Evolutionary conservation across 257 asterid genomes (phyloP).

Genomic region (Lithospermum erythrorhizon): DNA sequence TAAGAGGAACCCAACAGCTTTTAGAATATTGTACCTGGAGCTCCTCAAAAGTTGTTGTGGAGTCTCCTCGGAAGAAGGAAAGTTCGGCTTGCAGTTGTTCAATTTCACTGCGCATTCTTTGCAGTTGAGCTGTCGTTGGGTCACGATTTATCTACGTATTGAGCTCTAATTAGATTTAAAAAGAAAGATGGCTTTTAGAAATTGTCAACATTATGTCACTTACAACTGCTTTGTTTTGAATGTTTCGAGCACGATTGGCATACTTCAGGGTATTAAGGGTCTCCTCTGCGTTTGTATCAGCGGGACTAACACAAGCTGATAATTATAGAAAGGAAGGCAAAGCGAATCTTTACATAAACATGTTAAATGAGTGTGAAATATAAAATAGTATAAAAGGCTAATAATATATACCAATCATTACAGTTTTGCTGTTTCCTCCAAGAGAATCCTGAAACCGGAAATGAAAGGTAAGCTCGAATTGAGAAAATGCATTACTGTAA

Average conservation of each 20-base stretch:
- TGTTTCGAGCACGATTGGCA: slow-evolving; percentile 91
- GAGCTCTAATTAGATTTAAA: slow-evolving; percentile 3
- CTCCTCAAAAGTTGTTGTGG: slow-evolving; percentile 63
- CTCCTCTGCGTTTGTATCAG: slow-evolving; percentile 94
- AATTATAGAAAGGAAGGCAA: slow-evolving; percentile 3
- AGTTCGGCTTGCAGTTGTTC: slow-evolving; percentile 90
- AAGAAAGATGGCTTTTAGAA: background rate
- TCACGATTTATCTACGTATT: slow-evolving; percentile 73
- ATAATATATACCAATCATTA: slow-evolving; percentile 79
- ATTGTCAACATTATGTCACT: slow-evolving; percentile 11
- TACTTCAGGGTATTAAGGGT: slow-evolving; percentile 83
- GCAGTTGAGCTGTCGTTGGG: slow-evolving; percentile 68
- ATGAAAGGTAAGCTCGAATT: background rate
- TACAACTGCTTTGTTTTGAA: slow-evolving; percentile 92
- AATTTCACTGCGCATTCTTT: slow-evolving; percentile 80
- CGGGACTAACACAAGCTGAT: slow-evolving; percentile 89
- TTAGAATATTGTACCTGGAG: slow-evolving; percentile 39
- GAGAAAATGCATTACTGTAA: too few relatives aligned
- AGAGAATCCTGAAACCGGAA: slow-evolving; percentile 65
- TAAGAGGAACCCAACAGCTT: background rate
- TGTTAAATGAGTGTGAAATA: background rate
- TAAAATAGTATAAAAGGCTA: background rate
- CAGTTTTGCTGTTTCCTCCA: slow-evolving; percentile 93
- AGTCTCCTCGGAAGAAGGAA: slow-evolving; percentile 69
- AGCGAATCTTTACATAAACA: background rate